These are phyloP conservation scores for Lepidium aucheri DNA, from an alignment of 345 rosid species.

Conservation along the genomic window DNA sequence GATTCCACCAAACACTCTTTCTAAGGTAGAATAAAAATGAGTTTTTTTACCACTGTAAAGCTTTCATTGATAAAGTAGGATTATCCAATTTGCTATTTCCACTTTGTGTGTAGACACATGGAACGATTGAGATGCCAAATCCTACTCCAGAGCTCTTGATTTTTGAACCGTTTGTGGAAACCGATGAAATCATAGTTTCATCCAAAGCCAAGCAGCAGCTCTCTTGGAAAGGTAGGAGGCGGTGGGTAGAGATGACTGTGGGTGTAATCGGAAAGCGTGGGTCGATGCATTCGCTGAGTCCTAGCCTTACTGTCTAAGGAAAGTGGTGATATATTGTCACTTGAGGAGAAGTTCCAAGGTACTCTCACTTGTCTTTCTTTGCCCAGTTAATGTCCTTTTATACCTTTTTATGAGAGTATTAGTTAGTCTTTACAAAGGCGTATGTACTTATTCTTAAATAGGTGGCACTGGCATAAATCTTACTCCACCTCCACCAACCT, in stretches of 20 bases:
- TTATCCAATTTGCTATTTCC: background rate
- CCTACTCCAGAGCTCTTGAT: slow-evolving; percentile 74
- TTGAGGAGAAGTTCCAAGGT: slow-evolving; percentile 98
- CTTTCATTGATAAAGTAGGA: background rate
- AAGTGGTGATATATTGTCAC: slow-evolving; percentile 82
- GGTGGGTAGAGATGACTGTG: slow-evolving; percentile 90
- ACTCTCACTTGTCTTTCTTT: background rate
- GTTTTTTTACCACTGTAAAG: background rate
- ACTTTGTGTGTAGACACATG: slow-evolving; percentile 53
- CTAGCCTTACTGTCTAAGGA: slow-evolving; percentile 91
- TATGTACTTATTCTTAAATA: slow-evolving; percentile 15
- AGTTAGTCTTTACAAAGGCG: background rate
- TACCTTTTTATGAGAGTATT: background rate
- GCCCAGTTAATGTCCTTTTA: background rate
- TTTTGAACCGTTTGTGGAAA: slow-evolving; percentile 86
- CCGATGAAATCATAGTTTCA: slow-evolving; percentile 69
- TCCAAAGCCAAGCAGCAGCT: slow-evolving; percentile 46
- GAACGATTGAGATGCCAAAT: slow-evolving; percentile 93
- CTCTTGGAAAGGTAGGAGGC: slow-evolving; percentile 60
- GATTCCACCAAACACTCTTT: slow-evolving; percentile 79
- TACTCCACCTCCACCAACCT: slow-evolving; percentile 87
- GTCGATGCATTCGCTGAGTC: slow-evolving; percentile 73
- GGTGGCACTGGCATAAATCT: slow-evolving; percentile 99
- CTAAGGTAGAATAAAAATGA: slow-evolving; percentile 42
- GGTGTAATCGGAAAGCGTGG: slow-evolving; percentile 74